Base-by-base conservation (phyloP, 208 protist genomes). In the Willaertia magna region DNA sequence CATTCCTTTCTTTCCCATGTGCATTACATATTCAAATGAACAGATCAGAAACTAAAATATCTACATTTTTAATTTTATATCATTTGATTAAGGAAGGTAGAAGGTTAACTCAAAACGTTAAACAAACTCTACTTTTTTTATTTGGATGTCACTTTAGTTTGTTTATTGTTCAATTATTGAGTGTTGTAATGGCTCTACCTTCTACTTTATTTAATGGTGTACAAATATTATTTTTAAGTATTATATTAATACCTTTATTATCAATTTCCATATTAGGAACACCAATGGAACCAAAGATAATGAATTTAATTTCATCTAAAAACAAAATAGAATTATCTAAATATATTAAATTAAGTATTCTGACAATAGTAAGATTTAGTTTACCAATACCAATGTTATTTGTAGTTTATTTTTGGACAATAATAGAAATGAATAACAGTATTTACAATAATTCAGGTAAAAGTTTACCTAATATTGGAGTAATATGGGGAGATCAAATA, bases 71-170 rank as follows among this genome's bases (percentile, higher is more conserved):
- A 3, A 40, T 83, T 0, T 9, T 83, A 22, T 83, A 20, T 14
- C 78, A 83, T 11, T 7, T 83, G 26, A 83, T 83, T 42, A 83
- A 83, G 34, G 78, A 83, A 42, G 30, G 46, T 30, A 83, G 78
- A 83, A 83, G 46, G 42, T n/a, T 55, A 14, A 22, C n/a, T 22
- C 11, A 49, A 4, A 83, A 83, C 22, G 39, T 83, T 40, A 52
- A 47, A 83, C 78, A 83, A 83, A 6, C 46, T 55, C 20, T 83
- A 16, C 2, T 22, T 4, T 83, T 51, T n/a, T n/a, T 55, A 4
- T 55, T 83, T 18, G 22, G 18, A 22, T 48, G 4, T 1, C 30
- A 11, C 26, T 43, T 55, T 3, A 43, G 11, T 59, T 34, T 55
- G 26, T 83, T 83, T 4, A 55, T 42, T 52, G 7, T 83, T 52